A percentile compares a stretch with the other conserved stretches of the same genome.
These are phyloP conservation scores for Tulasnella sp. DNA, from an alignment of 768 basidiomycete genomes.

Conservation along the genomic window DNA sequence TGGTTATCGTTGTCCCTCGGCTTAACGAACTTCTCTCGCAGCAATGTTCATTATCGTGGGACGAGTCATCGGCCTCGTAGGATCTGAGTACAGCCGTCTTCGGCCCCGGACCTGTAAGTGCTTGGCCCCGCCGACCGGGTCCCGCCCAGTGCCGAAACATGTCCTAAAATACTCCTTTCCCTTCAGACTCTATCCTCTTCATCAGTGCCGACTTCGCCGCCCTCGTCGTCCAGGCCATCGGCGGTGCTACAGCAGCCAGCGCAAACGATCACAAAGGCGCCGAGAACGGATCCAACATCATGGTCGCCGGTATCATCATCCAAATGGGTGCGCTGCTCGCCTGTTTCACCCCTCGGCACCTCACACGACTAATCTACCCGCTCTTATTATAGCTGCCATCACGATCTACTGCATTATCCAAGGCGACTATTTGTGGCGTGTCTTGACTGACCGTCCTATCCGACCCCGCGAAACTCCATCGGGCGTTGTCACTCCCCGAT, in stretches of 20 bases:
- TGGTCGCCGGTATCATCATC: constrained; percentile 40
- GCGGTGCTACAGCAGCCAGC: constrained; percentile 49
- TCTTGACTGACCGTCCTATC: neutral
- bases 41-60: constrained; percentile 56
- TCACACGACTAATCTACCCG: too few species aligned
- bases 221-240: constrained; percentile 53
- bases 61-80: constrained; percentile 39
- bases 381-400: neutral
- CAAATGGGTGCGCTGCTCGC: neutral
- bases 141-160: neutral
- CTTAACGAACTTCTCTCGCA: constrained; percentile 31
- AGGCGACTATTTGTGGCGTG: neutral
- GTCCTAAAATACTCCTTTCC: neutral
- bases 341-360: neutral
- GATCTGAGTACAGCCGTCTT: constrained; percentile 42
- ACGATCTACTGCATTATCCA: constrained; percentile 17
- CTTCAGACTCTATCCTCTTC: constrained; percentile 28
- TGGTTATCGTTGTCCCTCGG: neutral
- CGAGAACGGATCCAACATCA: constrained; percentile 43
- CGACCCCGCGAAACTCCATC: constrained; percentile 33
- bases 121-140: neutral
- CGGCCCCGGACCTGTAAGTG: constrained; percentile 39
- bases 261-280: constrained; percentile 28
- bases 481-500: constrained; percentile 34
- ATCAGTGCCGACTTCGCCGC: constrained; percentile 44